These are phyloP conservation scores for Pythium scleroteichum DNA, from an alignment of 352 stramenopile species.

Conservation along the genomic window DNA sequence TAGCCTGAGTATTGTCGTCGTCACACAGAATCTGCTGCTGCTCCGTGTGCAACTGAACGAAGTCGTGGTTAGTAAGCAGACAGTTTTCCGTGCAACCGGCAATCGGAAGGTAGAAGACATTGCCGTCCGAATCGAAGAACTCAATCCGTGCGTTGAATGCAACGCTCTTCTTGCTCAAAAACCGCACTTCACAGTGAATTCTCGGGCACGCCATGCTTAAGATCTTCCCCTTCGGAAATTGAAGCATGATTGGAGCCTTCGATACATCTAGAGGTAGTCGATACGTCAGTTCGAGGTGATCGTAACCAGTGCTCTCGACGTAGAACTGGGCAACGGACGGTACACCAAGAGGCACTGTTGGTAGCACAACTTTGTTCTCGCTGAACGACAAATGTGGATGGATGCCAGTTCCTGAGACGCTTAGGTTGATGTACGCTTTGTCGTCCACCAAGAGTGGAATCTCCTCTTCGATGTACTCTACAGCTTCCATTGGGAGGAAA, in stretches of 20 bases:
- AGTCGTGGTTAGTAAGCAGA: constrained; percentile 89
- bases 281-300: constrained; percentile 89
- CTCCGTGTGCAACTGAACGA: constrained; percentile 56
- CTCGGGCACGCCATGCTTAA: constrained; percentile 80
- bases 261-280: constrained; percentile 72
- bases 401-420: constrained; percentile 80
- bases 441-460: constrained; percentile 72
- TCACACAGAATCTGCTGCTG: too few species aligned
- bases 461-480: constrained; percentile 78
- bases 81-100: constrained; percentile 91
- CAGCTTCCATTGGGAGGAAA: constrained; percentile 80
- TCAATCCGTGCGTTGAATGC: constrained; percentile 91
- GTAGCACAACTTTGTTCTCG: constrained; percentile 80
- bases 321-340: constrained; percentile 61
- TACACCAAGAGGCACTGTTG: constrained; percentile 88
- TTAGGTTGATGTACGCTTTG: constrained; percentile 82
- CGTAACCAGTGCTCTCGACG: constrained; percentile 90
- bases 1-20: too few species aligned
- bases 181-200: constrained; percentile 86
- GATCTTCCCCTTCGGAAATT: constrained; percentile 89
- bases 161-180: constrained; percentile 80
- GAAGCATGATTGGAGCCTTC: constrained; percentile 78
- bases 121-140: constrained; percentile 92
- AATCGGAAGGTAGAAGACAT: constrained; percentile 83
- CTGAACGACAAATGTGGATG: constrained; percentile 93